Percentiles rank a stretch among this genome's conserved stretches.
Evolutionary conservation across 441 rosid genomes (phyloP).

Genomic region (Syzygium malaccense): DNA sequence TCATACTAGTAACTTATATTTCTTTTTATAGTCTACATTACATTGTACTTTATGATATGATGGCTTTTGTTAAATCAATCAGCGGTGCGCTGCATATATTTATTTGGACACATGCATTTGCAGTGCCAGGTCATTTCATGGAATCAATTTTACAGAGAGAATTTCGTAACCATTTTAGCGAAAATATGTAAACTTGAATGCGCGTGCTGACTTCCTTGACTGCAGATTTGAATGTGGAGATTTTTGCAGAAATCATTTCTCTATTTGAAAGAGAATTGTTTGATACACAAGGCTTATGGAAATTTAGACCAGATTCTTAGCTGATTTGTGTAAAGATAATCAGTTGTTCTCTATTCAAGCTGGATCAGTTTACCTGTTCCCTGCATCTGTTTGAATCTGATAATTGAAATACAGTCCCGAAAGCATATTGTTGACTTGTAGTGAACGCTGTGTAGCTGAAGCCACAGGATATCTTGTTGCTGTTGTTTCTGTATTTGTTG

Average conservation of each 20-base stretch:
- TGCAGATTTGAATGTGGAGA: neutral
- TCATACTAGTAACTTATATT: neutral
- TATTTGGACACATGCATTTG: neutral
- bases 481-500: too few relatives aligned
- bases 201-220: neutral
- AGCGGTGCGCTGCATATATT: neutral
- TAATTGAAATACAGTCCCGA: too few relatives aligned
- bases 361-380: too few relatives aligned
- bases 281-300: neutral
- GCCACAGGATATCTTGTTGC: too few relatives aligned
- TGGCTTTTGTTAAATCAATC: neutral
- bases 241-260: neutral
- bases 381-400: too few relatives aligned
- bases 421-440: too few relatives aligned
- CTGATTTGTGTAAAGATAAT: neutral
- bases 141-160: neutral
- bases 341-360: neutral
- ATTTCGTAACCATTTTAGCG: neutral
- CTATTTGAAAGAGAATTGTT: neutral
- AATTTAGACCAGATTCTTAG: neutral
- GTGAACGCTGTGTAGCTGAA: too few relatives aligned
- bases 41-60: neutral
- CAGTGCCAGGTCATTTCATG: neutral
- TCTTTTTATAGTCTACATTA: neutral
- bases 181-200: neutral